Conservation (phyloP, 225 moss, liverwort and hornwort species). For the Pseudisothecium myosuroides region DNA sequence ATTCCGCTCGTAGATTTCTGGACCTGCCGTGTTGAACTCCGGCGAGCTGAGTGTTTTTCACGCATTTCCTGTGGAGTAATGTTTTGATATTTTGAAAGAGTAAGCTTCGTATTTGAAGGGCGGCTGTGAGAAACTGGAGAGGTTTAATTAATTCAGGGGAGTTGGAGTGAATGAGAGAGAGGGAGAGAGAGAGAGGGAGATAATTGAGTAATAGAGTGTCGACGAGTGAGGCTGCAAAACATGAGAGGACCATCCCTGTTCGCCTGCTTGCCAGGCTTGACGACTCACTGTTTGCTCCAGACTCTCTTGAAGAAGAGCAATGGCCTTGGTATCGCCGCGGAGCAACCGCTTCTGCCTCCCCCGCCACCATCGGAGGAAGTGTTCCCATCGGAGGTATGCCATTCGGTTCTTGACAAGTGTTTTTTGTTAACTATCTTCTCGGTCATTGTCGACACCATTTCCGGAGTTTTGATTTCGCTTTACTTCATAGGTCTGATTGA, state of each 20-base stretch:
- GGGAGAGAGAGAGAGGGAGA: neutral
- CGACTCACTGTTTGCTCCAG: constrained; percentile 81
- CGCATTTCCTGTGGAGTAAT: neutral
- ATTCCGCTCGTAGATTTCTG: neutral
- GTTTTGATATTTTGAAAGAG: neutral
- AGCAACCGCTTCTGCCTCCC: constrained; percentile 39
- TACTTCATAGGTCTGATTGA: neutral
- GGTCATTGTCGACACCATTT: neutral
- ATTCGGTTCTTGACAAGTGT: neutral
- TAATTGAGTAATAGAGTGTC: neutral
- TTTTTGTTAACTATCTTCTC: neutral
- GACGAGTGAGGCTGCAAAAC: constrained; percentile 1
- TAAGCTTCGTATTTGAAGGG: neutral
- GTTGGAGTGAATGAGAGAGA: neutral
- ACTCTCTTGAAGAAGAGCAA: constrained; percentile 54
- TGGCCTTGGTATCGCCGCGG: constrained; percentile 27
- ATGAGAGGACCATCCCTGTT: constrained; percentile 71
- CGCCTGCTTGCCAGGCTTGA: constrained; percentile 88
- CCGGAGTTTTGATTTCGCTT: neutral
- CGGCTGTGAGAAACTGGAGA: constrained; percentile 2
- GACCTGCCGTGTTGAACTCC: neutral
- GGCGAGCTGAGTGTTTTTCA: neutral
- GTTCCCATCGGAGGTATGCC: constrained; percentile 49
- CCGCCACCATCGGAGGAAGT: constrained; percentile 68
- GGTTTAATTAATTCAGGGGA: neutral